These are phyloP conservation scores for Phytophthora ramorum DNA, from an alignment of 352 stramenopile genomes.

Conservation along the genomic window DNA sequence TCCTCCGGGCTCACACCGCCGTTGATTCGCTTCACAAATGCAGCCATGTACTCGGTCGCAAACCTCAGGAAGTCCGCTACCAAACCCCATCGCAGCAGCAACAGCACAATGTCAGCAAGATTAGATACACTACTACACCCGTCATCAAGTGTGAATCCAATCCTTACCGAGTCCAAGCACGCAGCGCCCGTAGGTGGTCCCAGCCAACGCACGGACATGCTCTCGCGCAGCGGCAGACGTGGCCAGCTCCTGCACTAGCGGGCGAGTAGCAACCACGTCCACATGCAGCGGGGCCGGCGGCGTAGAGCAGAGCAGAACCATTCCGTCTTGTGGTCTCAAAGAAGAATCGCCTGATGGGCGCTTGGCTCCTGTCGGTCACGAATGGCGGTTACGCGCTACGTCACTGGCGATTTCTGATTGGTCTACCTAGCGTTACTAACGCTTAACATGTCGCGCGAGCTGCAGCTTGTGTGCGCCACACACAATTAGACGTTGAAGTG, in stretches of 20 bases:
- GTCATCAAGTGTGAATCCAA: neutral
- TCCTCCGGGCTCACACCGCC: conserved; percentile 36
- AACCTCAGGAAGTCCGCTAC: conserved; percentile 74
- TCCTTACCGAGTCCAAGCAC: conserved; percentile 74
- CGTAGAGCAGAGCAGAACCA: conserved; percentile 47
- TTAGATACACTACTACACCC: neutral
- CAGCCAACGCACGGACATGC: conserved; percentile 34
- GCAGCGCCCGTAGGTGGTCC: conserved; percentile 69
- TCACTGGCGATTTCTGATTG: conserved; percentile 36
- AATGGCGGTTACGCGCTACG: conserved; percentile 42
- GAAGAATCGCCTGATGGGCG: conserved; percentile 12
- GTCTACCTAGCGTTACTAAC: conserved; percentile 24
- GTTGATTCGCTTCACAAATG: conserved; percentile 43
- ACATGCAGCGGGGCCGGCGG: conserved; percentile 32
- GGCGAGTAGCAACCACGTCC: conserved; percentile 38
- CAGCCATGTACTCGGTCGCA: conserved; percentile 52
- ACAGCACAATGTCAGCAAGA: conserved; percentile 6
- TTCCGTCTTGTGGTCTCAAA: conserved; percentile 10
- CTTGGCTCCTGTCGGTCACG: conserved; percentile 17
- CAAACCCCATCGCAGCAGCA: neutral
- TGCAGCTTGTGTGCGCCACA: conserved; percentile 29
- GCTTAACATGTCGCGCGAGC: conserved; percentile 28
- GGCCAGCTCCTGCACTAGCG: conserved; percentile 33
- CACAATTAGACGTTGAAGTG: conserved; percentile 30
- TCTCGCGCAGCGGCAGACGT: conserved; percentile 34